Evolutionary conservation across 768 basidiomycete genomes (phyloP), one percentile per base, ranked within the genome.

Genomic region (Rickenella mellea): DNA sequence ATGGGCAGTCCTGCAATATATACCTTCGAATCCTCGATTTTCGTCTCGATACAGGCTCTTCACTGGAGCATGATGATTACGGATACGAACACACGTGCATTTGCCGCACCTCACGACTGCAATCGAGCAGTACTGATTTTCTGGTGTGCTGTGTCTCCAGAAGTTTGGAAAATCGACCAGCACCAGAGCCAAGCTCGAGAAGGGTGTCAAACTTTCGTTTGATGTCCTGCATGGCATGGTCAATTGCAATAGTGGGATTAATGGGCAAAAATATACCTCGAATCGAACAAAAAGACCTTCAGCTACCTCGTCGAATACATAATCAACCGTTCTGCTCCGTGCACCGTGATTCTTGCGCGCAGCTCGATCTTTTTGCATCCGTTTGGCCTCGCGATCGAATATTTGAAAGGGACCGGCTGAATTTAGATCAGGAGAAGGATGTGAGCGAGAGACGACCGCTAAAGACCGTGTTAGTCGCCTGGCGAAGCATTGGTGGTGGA

Each of bases 201-300:
- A 99, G 68, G 2, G 77, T 70, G 37, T 69, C 64, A 53, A 93
- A 96, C 26, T 76, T 81, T 32, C 82, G 74, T 62, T 87, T 92
- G 50, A 99, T 85, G 59, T 99, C 94, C 94, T 98, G 27, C 27
- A 29, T 8, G 4, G 33, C 35, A 36, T 51, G 31, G 31, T 30
- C 38, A 20, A 39, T 36, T 35, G 29, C 29, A 19, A 28, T 47
- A 41, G 32, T 44, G 25, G 24, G 40, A 17, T 12, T 19, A 24
- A 32, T 30, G 39, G 25, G 27, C 41, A 39, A 37, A 48, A 31
- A 49, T 66, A 48, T 55, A 91, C 94, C 68, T 87, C 61, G 48
- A 99, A 75, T 42, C 94, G 72, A 56, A 98, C 94, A 63, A 90
- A 76, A 74, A 98, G 74, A 45, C 83, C 71, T 48, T 91, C 87